Percentiles rank a stretch among this genome's conserved stretches.
These are phyloP conservation scores for Handroanthus guayacan DNA, from an alignment of 257 asterid species.

Conservation along the genomic window DNA sequence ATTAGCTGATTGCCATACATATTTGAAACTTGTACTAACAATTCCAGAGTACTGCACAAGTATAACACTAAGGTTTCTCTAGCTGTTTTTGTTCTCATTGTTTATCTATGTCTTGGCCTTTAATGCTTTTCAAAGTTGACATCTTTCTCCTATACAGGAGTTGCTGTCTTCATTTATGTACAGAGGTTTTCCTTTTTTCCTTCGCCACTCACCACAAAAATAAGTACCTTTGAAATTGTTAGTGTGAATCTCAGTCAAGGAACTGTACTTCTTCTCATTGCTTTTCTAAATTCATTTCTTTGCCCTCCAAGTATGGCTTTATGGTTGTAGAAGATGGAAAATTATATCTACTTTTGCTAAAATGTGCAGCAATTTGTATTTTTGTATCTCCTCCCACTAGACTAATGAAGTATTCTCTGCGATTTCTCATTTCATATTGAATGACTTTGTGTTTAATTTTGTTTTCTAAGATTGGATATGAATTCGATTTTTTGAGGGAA, in stretches of 20 bases:
- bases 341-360: conserved; percentile 11
- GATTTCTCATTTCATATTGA: conserved; percentile 22
- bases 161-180: not conserved
- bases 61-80: conserved; percentile 17
- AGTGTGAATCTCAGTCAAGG: conserved; percentile 8
- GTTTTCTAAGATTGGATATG: conserved; percentile 82
- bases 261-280: conserved; percentile 18
- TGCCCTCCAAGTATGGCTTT: not conserved
- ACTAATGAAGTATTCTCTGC: not conserved
- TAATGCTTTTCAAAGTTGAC: conserved; percentile 4
- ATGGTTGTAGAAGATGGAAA: conserved; percentile 9
- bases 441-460: conserved; percentile 35
- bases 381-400: not conserved
- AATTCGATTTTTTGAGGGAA: conserved; percentile 89
- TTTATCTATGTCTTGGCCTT: conserved; percentile 1
- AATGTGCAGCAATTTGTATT: conserved; percentile 11
- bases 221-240: conserved; percentile 1
- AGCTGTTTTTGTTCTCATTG: not conserved
- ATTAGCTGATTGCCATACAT: not conserved
- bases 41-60: not conserved
- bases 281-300: conserved; percentile 2
- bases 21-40: not conserved
- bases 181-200: conserved; percentile 5
- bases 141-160: conserved; percentile 9
- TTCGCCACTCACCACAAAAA: not conserved